Base-by-base conservation (phyloP, 2,329 filamentous ascomycete genomes). In the Cercospora nicotianae region DNA sequence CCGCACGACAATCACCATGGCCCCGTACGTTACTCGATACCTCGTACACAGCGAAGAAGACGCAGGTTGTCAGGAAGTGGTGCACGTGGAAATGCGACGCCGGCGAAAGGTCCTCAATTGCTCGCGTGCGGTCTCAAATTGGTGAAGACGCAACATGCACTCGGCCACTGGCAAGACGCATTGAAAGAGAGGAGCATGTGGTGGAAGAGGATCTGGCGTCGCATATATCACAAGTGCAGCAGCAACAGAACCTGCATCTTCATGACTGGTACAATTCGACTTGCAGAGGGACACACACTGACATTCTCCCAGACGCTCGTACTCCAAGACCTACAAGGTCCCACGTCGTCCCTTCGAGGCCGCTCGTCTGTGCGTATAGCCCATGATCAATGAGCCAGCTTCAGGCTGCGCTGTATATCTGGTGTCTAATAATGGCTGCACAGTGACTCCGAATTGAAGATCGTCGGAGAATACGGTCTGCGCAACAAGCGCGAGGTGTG, bases 401-500 rank as follows among this genome's bases (percentile, higher is more conserved):
- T 94, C 92, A 94, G 93, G 81, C 93, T 96, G 92, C 92, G 89
- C 90, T 69, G 94, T 87, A 98, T 83, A 94, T 97, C 94, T 75
- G 91, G 87, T 88, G 89, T 64, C 62, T 89, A 83, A 91, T 91
- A 89, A 91, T 87, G 80, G 76, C 77, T 79, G 76, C 73, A 81
- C 87, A 98, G 95, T 88, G 95, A 99, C 88, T 93, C 94, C 82
- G 95, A 99, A 88, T 87, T 99, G 86, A 99, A 99, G 92, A 91
- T 95, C 85, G 94, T 99, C 81, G 95, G 95, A 86, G 95, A 99
- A 88, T 99, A 96, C 89, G 95, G 95, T 87, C 93, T 99, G 80
- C 92, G 94, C 87, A 99, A 99, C 90, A 99, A 99, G 93, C 94
- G 95, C 89, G 95, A 99, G 89, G 95, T 99, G 83, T 99, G 95